Evolutionary conservation across 805 yeast species (phyloP), one percentile per base, ranked within the genome.

Genomic region (Nakazawaea laoshanensis): DNA sequence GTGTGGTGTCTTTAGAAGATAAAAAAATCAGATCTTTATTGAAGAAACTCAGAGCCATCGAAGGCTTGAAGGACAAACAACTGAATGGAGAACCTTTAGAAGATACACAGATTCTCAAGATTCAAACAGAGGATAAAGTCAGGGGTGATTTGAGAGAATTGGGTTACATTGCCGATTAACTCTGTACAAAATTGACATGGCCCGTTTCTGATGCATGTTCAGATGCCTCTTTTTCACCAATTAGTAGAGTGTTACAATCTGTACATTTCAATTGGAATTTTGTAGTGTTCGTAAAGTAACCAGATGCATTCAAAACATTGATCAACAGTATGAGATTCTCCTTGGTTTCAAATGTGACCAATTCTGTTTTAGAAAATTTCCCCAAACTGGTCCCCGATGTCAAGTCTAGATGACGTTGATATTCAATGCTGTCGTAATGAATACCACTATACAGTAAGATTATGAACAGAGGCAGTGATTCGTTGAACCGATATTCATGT

Each of bases 41-140:
- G 57, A 92, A 92, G 64, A 92, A 92, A 60, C 70, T 89, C 42
- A 73, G 97, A 50, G 96, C 98, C n/a, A 92, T 92, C 46, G 95
- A 88, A 56, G 77, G 76, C 34, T 70, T 92, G 49, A 88, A 88
- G 58, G 72, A 73, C 65, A 84, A 89, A 54, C 87, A 84, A 59
- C 82, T 80, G 7, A 65, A 63, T 36, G 94, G 89, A 31, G 96
- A 87, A 42, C 67, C 76, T 40, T 70, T 92, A 45, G 98, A 92
- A 60, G 94, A 80, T 48, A 92, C 97, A 20, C 99, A 92, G 63
- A 63, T 85, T 26, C 67, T 84, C 52, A 92, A 92, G 60, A 89
- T 92, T 44, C 70, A 75, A 41, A 86, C 94, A 31, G 99, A 92
- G 61, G 75, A 65, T 19, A 77, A 78, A 35, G 84, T 92, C 33